phyloP scores from a whole-genome alignment of 768 basidiomycete genomes.

The Naganishia friedmannii region DNA sequence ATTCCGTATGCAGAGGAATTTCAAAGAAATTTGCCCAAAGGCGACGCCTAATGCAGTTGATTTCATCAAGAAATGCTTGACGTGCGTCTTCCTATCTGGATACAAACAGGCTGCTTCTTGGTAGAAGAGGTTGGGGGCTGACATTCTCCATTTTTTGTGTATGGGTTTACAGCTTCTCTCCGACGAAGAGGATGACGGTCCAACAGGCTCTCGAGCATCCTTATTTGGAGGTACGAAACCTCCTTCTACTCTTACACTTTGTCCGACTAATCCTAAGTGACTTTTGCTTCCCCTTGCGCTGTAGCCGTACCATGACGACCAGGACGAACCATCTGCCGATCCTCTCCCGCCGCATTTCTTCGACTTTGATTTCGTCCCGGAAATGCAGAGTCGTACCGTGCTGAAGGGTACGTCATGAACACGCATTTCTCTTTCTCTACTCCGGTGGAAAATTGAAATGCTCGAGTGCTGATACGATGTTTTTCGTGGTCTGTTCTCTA shows the following conservation, averaged over 20 bases:
- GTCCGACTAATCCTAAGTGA: constrained; percentile 11
- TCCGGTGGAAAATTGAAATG: too few relatives aligned
- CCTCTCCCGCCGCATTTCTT: constrained; percentile 53
- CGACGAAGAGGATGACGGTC: constrained; percentile 81
- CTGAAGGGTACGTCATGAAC: constrained; percentile 45
- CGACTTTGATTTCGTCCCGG: constrained; percentile 51
- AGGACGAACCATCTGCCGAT: constrained; percentile 77
- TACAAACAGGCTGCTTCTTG: constrained; percentile 74
- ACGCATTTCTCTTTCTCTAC: neutral
- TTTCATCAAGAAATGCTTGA: constrained; percentile 45
- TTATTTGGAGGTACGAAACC: constrained; percentile 63
- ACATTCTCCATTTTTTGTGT: neutral
- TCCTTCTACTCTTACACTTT: neutral
- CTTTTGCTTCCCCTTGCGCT: neutral
- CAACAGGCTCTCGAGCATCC: constrained; percentile 84
- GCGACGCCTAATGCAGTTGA: constrained; percentile 59
- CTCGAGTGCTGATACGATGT: neutral
- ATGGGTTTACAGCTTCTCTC: constrained; percentile 52
- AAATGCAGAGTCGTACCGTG: constrained; percentile 49
- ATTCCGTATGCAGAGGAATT: constrained; percentile 74
- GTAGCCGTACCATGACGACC: constrained; percentile 81
- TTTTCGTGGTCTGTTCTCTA: neutral
- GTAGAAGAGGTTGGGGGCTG: constrained; percentile 62
- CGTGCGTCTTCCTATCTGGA: constrained; percentile 36
- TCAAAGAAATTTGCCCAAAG: constrained; percentile 67